Percentiles rank a stretch among this genome's conserved stretches.
These are phyloP conservation scores for Ceratobasidium sp. DNA, from an alignment of 1,284 basidiomycete species.

Conservation along the genomic window DNA sequence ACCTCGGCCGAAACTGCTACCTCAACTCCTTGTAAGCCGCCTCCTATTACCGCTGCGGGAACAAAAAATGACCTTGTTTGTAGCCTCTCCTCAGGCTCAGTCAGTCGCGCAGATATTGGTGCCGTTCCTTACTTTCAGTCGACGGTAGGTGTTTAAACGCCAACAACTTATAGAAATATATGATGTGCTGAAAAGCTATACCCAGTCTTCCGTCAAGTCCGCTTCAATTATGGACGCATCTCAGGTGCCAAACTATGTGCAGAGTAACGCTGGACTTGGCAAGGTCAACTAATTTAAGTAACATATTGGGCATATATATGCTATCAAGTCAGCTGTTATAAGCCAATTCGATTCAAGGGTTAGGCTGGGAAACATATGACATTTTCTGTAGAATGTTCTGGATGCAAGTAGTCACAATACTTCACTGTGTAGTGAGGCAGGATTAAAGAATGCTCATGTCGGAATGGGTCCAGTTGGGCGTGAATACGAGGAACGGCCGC, in stretches of 20 bases:
- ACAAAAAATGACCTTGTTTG: not conserved
- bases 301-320: too few species aligned
- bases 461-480: too few species aligned
- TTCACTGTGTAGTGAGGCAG: too few species aligned
- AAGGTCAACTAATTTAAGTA: slow-evolving; percentile 40
- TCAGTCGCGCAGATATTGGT: slow-evolving; percentile 16
- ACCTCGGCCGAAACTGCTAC: slow-evolving; percentile 5
- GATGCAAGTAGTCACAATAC: too few species aligned
- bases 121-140: slow-evolving; percentile 9
- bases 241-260: slow-evolving; percentile 18
- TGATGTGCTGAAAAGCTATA: not conserved
- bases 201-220: slow-evolving; percentile 23
- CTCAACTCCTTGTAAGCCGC: not conserved
- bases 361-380: too few species aligned
- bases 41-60: not conserved
- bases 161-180: too few species aligned
- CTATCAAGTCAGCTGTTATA: too few species aligned
- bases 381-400: too few species aligned
- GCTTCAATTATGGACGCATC: slow-evolving; percentile 38
- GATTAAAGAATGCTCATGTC: too few species aligned
- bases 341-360: too few species aligned
- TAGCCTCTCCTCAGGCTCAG: slow-evolving; percentile 15
- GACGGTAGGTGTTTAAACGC: too few species aligned
- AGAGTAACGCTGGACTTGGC: slow-evolving; percentile 37
- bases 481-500: too few species aligned